phyloP scores from a whole-genome alignment of 208 protist species.

The Naegleria gruberi region DNA sequence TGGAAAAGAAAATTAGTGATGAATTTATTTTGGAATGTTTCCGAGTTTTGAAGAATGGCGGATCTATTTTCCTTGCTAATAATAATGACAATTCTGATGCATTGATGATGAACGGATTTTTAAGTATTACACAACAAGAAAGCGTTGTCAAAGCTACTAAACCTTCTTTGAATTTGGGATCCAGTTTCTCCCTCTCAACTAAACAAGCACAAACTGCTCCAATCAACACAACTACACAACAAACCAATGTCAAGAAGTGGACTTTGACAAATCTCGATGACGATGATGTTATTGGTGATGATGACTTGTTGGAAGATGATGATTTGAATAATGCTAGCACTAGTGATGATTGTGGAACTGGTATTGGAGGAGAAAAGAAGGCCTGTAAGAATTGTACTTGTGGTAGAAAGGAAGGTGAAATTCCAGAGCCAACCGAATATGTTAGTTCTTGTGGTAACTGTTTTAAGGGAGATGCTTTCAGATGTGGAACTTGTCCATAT shows the following conservation, averaged over 20 bases:
- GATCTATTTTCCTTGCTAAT: not conserved
- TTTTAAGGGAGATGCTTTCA: slow-evolving; percentile 17
- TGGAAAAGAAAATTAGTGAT: not conserved
- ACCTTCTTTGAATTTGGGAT: not conserved
- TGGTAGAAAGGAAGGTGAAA: slow-evolving; percentile 5
- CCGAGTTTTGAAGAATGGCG: not conserved
- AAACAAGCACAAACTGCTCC: not conserved
- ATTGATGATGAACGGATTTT: not conserved
- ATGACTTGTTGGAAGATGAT: not conserved
- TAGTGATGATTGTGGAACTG: slow-evolving; percentile 4
- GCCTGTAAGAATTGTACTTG: slow-evolving; percentile 28
- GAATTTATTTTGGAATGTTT: not conserved
- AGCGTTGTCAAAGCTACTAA: not conserved
- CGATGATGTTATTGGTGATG: not conserved
- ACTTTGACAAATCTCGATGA: not conserved
- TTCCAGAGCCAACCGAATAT: not conserved
- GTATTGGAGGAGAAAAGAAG: not conserved
- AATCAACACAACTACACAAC: not conserved
- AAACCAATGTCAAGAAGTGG: not conserved
- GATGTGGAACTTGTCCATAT: slow-evolving; percentile 17
- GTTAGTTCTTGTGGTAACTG: slow-evolving; percentile 11
- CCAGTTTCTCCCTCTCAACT: not conserved
- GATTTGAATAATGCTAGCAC: not conserved
- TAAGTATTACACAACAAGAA: too few relatives aligned
- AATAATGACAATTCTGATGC: too few relatives aligned